Evolutionary conservation across 148 eudicot genomes (phyloP).

Genomic region (Euryodendron excelsum): DNA sequence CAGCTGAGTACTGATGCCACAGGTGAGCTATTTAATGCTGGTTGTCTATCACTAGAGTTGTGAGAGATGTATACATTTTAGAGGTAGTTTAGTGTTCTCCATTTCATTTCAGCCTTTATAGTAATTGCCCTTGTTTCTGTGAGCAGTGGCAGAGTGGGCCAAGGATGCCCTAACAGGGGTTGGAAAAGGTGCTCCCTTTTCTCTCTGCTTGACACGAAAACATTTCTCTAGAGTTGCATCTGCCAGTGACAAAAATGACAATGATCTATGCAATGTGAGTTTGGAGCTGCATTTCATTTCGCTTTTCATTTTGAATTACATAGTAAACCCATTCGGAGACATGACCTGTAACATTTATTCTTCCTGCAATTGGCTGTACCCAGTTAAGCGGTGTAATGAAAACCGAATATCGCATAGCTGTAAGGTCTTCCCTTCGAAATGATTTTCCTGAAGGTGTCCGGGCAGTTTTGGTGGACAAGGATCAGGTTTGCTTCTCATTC

Average conservation of each 20-base stretch:
- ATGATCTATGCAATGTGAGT: conserved; percentile 61
- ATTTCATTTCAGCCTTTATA: neutral
- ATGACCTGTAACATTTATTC: conserved; percentile 9
- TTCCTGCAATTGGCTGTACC: conserved; percentile 14
- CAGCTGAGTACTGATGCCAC: conserved; percentile 54
- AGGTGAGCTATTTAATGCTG: conserved; percentile 5
- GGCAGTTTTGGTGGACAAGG: conserved; percentile 88
- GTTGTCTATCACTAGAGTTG: neutral
- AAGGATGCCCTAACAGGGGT: conserved; percentile 78
- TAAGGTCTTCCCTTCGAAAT: conserved; percentile 69
- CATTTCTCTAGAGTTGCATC: conserved; percentile 81
- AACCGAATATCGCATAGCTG: conserved; percentile 80
- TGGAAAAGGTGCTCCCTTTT: conserved; percentile 82
- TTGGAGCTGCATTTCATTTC: conserved; percentile 2
- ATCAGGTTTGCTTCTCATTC: conserved; percentile 58
- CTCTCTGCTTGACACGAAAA: conserved; percentile 62
- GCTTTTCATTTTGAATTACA: no score
- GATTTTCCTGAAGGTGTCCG: conserved; percentile 93
- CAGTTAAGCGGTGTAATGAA: conserved; percentile 86
- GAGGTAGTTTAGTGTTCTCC: no score
- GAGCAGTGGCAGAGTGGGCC: conserved; percentile 83
- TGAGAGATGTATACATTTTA: neutral
- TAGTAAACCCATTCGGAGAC: neutral
- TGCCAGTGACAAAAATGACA: conserved; percentile 44
- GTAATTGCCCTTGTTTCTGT: conserved; percentile 2